A percentile compares a stretch with the other conserved stretches of the same genome.
phyloP scores from a whole-genome alignment of 495 filamentous ascomycete species.

The Neurospora sp. region DNA sequence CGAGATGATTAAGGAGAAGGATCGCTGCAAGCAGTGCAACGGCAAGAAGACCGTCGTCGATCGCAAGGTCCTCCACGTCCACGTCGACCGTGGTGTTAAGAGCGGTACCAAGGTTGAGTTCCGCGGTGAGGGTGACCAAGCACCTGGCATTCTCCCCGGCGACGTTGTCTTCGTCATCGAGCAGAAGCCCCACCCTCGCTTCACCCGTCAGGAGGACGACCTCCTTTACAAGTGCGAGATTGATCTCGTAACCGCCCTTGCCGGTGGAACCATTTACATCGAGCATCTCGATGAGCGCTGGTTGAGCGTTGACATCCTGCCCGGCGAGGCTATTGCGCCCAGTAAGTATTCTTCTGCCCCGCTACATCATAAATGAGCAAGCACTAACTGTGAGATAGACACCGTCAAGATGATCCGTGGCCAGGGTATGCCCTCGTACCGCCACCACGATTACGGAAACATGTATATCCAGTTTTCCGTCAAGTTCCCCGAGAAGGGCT shows the following conservation, averaged over 20 bases:
- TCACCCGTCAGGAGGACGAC: constrained; percentile 94
- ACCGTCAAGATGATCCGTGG: constrained; percentile 88
- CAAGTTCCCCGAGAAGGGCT: constrained; percentile 76
- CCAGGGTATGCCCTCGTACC: constrained; percentile 95
- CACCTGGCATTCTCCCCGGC: constrained; percentile 81
- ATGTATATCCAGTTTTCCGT: constrained; percentile 96
- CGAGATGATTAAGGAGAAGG: constrained; percentile 90
- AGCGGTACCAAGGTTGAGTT: constrained; percentile 94
- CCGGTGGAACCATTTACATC: constrained; percentile 76
- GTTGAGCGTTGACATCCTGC: constrained; percentile 81
- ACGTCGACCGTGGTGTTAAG: constrained; percentile 90
- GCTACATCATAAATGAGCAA: not conserved
- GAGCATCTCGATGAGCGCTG: constrained; percentile 97
- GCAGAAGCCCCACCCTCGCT: constrained; percentile 90
- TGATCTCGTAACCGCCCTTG: constrained; percentile 90
- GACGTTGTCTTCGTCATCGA: constrained; percentile 98
- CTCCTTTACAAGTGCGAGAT: constrained; percentile 93
- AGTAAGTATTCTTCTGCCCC: constrained; percentile 49
- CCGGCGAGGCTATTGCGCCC: constrained; percentile 87
- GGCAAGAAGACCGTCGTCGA: constrained; percentile 98
- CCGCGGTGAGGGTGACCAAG: constrained; percentile 92
- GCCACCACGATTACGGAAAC: constrained; percentile 94
- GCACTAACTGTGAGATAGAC: constrained; percentile 41
- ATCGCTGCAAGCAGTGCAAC: constrained; percentile 85
- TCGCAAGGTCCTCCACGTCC: constrained; percentile 95